Evolutionary conservation across 306 rosid species (phyloP).

Genomic region (Luffa aegyptiaca): DNA sequence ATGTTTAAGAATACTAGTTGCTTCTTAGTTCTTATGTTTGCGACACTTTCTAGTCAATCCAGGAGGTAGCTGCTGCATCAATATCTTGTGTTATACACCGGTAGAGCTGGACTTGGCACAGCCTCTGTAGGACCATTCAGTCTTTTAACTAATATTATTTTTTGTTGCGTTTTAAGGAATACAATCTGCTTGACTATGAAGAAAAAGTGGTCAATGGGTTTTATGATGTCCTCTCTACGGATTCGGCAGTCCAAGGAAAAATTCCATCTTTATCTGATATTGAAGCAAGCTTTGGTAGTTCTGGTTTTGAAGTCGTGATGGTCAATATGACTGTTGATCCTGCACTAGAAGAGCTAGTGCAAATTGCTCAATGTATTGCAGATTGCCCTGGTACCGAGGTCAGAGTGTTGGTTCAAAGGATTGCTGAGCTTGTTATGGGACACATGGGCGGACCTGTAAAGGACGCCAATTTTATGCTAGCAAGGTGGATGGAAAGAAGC

Average conservation of each 20-base stretch:
- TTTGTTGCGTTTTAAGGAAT: conserved; percentile 48
- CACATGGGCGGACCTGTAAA: conserved; percentile 98
- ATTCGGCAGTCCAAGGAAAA: conserved; percentile 77
- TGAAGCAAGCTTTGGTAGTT: conserved; percentile 53
- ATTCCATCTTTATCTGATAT: conserved; percentile 75
- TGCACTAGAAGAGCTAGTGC: conserved; percentile 71
- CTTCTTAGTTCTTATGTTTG: not conserved
- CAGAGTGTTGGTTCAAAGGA: conserved; percentile 66
- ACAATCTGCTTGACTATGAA: conserved; percentile 78
- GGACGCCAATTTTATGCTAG: conserved; percentile 70
- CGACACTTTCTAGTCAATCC: not conserved
- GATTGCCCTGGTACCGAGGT: conserved; percentile 71
- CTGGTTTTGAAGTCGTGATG: conserved; percentile 73
- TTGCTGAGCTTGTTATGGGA: conserved; percentile 78
- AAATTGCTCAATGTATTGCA: conserved; percentile 84
- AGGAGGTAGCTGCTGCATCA: not conserved
- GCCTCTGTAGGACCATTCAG: not conserved
- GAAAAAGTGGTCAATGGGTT: conserved; percentile 90
- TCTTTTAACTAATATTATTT: conserved; percentile 18
- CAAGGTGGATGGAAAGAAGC: conserved; percentile 86
- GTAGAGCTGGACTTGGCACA: not conserved
- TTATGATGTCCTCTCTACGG: conserved; percentile 64
- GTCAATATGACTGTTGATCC: conserved; percentile 72
- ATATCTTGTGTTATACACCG: not conserved
- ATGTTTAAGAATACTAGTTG: not conserved